Conservation (phyloP, 345 rosid species). For the Mallotus nudiflorus region DNA sequence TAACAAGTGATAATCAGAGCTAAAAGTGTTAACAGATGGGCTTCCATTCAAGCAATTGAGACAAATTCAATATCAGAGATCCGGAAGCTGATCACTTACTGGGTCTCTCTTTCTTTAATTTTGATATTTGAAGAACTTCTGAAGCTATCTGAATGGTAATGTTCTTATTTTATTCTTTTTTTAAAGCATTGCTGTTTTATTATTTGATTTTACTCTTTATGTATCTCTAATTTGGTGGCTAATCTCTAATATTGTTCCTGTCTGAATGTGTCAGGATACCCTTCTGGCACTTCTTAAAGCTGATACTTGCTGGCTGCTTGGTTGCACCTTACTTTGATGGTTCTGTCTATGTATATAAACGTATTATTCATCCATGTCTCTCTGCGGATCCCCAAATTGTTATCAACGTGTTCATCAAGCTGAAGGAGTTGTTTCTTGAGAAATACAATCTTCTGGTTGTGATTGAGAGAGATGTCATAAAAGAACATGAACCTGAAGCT, state of each 20-base stretch:
- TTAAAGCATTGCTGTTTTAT: no score
- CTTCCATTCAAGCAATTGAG: slow-evolving; percentile 38
- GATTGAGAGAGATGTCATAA: no score
- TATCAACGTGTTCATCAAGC: no score
- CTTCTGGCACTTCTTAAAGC: slow-evolving; percentile 32
- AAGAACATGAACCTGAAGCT: no score
- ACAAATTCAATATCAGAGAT: slow-evolving; percentile 22
- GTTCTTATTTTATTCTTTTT: neutral
- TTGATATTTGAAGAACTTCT: slow-evolving; percentile 30
- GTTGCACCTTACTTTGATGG: no score
- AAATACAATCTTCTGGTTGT: no score
- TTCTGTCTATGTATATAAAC: no score
- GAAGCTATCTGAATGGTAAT: slow-evolving; percentile 32
- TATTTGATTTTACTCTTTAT: neutral
- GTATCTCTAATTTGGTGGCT: neutral
- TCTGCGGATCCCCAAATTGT: no score
- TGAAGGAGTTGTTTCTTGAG: no score
- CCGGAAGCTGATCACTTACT: slow-evolving; percentile 33
- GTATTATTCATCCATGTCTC: no score
- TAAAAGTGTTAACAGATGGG: slow-evolving; percentile 20
- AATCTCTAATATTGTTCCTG: no score
- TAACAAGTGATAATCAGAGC: no score
- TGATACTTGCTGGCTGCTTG: neutral
- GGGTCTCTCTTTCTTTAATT: slow-evolving; percentile 34
- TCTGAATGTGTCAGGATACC: slow-evolving; percentile 6